phyloP scores from a whole-genome alignment of 176 grass and related monocot genomes.

The Areca catechu region DNA sequence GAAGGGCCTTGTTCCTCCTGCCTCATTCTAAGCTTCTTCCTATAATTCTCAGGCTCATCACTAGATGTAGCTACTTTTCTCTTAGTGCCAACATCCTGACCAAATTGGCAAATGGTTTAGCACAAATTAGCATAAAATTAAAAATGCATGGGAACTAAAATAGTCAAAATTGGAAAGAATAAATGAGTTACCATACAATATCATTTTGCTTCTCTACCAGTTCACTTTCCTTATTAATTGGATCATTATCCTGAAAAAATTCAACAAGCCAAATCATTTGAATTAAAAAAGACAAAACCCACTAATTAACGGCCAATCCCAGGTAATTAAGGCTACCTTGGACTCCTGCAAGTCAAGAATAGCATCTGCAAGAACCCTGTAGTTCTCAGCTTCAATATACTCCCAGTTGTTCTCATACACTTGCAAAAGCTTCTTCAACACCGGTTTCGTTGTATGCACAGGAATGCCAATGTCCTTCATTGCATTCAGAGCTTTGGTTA shows the following conservation, averaged over 20 bases:
- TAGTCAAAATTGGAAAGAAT: no score
- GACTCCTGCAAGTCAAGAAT: conserved; percentile 24
- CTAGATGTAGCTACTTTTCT: not conserved
- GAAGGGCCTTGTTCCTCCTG: conserved; percentile 5
- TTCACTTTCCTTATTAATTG: no score
- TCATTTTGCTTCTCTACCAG: no score
- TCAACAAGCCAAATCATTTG: no score
- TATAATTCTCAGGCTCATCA: not conserved
- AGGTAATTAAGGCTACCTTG: not conserved
- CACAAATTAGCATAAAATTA: no score
- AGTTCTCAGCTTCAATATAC: conserved; percentile 61
- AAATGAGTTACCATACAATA: no score
- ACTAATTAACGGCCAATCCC: no score
- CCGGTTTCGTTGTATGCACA: conserved; percentile 11
- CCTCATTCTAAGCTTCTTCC: not conserved
- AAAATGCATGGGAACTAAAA: no score
- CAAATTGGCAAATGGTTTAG: not conserved
- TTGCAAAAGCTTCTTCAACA: conserved; percentile 41
- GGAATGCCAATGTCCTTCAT: conserved; percentile 50
- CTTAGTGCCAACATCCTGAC: not conserved
- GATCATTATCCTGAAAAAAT: no score
- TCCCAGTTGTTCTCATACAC: conserved; percentile 51
- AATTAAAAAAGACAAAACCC: no score
- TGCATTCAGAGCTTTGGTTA: conserved; percentile 9
- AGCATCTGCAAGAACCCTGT: conserved; percentile 43